phyloP scores from a whole-genome alignment of 176 grass and related monocot species.

The Oryza rufipogon region DNA sequence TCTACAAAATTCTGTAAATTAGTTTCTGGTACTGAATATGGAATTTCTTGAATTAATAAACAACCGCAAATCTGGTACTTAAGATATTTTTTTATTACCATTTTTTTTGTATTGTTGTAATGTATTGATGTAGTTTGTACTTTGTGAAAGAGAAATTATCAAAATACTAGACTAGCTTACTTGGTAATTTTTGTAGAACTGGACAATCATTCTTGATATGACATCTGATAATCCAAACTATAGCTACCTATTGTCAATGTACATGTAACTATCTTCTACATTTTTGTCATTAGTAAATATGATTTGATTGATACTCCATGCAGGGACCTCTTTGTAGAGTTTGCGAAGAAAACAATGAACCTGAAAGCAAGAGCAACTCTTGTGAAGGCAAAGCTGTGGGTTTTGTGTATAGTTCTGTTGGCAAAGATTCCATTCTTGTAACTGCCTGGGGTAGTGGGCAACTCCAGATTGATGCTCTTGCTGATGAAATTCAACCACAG shows the following conservation, averaged over 20 bases:
- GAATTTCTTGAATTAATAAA: constrained; percentile 24
- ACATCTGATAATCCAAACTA: constrained; percentile 7
- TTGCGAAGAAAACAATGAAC: constrained; percentile 59
- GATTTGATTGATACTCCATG: constrained; percentile 42
- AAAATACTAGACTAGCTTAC: neutral
- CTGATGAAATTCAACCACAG: constrained; percentile 91
- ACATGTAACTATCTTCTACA: constrained; percentile 20
- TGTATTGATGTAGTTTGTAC: neutral
- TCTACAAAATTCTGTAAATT: neutral
- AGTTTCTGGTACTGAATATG: neutral
- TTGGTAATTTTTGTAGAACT: neutral
- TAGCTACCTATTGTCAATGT: constrained; percentile 7
- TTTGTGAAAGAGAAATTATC: neutral
- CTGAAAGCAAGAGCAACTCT: constrained; percentile 52
- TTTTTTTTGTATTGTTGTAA: neutral
- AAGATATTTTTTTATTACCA: neutral
- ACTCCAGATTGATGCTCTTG: constrained; percentile 88
- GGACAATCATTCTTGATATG: constrained; percentile 10
- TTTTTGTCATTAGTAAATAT: constrained; percentile 29
- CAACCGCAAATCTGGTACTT: neutral
- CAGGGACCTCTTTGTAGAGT: constrained; percentile 89
- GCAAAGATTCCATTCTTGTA: constrained; percentile 92
- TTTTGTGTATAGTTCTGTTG: constrained; percentile 82
- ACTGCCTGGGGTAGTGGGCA: constrained; percentile 81
- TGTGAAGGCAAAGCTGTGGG: constrained; percentile 71